phyloP scores from a whole-genome alignment of 2,329 filamentous ascomycete species.

The Calonectria multiphialidica region DNA sequence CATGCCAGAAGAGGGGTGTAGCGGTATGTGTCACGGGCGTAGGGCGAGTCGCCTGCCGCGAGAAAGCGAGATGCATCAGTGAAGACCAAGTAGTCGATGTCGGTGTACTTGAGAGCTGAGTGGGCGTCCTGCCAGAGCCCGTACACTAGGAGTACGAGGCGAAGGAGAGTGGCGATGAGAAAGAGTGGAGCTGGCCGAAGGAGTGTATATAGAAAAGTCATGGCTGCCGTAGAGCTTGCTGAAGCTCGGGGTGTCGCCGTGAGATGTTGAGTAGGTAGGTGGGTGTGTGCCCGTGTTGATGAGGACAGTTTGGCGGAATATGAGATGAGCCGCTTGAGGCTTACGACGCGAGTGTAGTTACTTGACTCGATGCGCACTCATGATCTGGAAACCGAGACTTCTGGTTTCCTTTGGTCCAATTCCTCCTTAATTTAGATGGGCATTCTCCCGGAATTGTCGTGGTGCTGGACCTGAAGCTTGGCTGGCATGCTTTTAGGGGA shows the following conservation, averaged over 20 bases:
- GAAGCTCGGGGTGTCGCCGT: neutral
- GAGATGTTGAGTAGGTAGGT: constrained; percentile 8
- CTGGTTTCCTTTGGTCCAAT: neutral
- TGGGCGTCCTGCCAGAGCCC: constrained; percentile 93
- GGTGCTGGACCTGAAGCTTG: constrained; percentile 25
- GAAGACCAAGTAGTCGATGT: constrained; percentile 99
- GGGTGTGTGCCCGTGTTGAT: constrained; percentile 25
- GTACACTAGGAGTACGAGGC: constrained; percentile 82
- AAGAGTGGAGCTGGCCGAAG: constrained; percentile 63
- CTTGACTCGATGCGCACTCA: constrained; percentile 18
- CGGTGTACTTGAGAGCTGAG: constrained; percentile 95
- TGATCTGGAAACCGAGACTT: constrained; percentile 18
- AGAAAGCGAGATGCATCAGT: constrained; percentile 91
- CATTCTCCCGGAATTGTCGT: neutral
- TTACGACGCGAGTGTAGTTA: neutral
- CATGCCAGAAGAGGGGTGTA: constrained; percentile 96
- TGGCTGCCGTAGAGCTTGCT: constrained; percentile 19
- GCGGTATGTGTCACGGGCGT: constrained; percentile 92
- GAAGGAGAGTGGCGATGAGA: constrained; percentile 71
- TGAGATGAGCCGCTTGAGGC: neutral
- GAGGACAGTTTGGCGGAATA: constrained; percentile 42
- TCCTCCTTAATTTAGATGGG: neutral
- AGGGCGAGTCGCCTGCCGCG: constrained; percentile 77
- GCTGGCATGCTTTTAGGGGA: constrained; percentile 11
- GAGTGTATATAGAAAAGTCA: constrained; percentile 42